Base-by-base conservation (phyloP, 129 eudicot species). In the Glebionis coronaria region DNA sequence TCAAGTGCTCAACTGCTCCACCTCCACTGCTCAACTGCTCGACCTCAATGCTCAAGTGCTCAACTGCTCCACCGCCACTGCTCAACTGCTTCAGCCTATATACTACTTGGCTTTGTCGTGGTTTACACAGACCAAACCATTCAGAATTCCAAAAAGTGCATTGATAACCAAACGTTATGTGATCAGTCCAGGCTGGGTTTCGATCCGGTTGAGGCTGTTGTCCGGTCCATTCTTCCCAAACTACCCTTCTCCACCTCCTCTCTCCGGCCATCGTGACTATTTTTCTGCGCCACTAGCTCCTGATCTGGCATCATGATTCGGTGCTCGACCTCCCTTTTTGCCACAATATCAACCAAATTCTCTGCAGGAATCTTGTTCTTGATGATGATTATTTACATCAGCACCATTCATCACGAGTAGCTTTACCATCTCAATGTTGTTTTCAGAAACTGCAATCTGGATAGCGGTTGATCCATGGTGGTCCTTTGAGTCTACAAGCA, bases 331-430 rank as follows among this genome's bases (percentile, higher is more conserved):
- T 90, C 97, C 54, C 88, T 73, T 15, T 80, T 84, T 50, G 76
- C 84, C 69, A 90, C 68, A 56, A 84, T 42, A 38, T 90, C 88
- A 44, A 55, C 76, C 79, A 86, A 46, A 35, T 82, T 82, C n/a
- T 72, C 65, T 1, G 82, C 69, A 0, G 83, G 66, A n/a, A 82
- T 71, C 72, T 68, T 84, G 74, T 60, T 14, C 25, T 42, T 73
- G 5, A 74, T 20, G 1, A 72, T 49, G 29, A 21, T 83, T 81
- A 56, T 79, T 68, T 5, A 78, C 85, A 19, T 87, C 79, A 3
- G 95, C 91, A 11, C 97, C 97, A 12, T 87, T 84, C 82, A 83
- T 67, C 75, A 87, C 77, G 0, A 91, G 86, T 14, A 91, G 78
- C 52, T 79, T 78, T 5, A 83, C 77, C 86, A 85, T 83, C 42